A percentile compares a stretch with the other conserved stretches of the same genome.
Conservation (phyloP, 305 asterid species). For the Fraxinus albicans region DNA sequence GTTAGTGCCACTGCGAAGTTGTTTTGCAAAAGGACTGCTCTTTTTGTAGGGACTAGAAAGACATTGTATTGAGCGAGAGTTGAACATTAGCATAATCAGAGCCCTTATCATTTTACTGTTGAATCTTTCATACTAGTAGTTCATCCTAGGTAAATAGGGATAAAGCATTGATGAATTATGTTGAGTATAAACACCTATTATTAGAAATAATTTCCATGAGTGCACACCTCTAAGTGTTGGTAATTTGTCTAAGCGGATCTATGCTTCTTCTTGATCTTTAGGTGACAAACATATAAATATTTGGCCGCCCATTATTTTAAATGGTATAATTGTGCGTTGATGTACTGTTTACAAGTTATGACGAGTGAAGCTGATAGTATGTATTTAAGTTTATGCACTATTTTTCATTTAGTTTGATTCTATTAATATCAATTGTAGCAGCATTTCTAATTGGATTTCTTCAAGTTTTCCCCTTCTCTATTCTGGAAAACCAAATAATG, state of each 20-base stretch:
- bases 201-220: too few species aligned
- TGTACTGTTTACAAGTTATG: neutral
- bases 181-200: too few species aligned
- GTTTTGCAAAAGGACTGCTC: neutral
- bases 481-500: neutral
- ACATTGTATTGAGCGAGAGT: neutral
- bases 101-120: neutral
- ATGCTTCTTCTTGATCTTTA: neutral
- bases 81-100: neutral
- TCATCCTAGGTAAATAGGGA: neutral
- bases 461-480: neutral
- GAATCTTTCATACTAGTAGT: neutral
- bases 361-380: neutral
- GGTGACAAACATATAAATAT: neutral
- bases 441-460: neutral
- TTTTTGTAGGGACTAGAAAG: neutral
- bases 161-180: neutral
- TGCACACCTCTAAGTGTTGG: too few species aligned
- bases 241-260: too few species aligned
- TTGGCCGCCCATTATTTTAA: neutral
- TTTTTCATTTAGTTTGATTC: neutral
- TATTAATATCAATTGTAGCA: neutral
- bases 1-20: conserved; percentile 12
- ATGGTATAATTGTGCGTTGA: neutral
- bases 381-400: neutral